phyloP scores from a whole-genome alignment of 352 stramenopile genomes.

The Plasmopara muralis region DNA sequence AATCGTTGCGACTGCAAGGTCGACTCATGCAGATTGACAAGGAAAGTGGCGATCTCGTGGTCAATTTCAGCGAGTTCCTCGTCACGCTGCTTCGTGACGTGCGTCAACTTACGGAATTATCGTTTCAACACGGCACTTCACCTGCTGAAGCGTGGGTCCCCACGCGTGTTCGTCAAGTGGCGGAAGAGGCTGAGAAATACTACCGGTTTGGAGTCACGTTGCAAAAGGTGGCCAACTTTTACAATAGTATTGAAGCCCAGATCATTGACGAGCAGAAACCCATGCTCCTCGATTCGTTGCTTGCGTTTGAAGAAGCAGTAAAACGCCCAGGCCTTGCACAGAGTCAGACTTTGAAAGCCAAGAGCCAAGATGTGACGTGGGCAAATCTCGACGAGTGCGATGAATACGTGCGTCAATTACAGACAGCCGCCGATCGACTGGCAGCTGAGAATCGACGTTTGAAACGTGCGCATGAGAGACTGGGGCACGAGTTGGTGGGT shows the following conservation, averaged over 20 bases:
- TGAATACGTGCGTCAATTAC: constrained; percentile 89
- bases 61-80: constrained; percentile 92
- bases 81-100: constrained; percentile 90
- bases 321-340: constrained; percentile 50
- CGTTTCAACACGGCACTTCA: constrained; percentile 29
- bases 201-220: constrained; percentile 92
- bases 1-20: constrained; percentile 66
- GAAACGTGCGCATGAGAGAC: constrained; percentile 80
- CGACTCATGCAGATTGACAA: constrained; percentile 90
- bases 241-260: constrained; percentile 93
- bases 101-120: constrained; percentile 89
- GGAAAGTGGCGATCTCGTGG: constrained; percentile 76
- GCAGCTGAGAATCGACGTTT: constrained; percentile 87
- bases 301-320: constrained; percentile 88
- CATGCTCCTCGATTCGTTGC: constrained; percentile 90
- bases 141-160: constrained; percentile 60
- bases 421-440: constrained; percentile 84
- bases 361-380: constrained; percentile 83
- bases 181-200: constrained; percentile 87
- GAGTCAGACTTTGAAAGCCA: constrained; percentile 32
- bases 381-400: constrained; percentile 88
- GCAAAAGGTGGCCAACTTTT: constrained; percentile 96
- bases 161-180: constrained; percentile 57
- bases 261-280: constrained; percentile 93
- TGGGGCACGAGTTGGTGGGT: constrained; percentile 67